Conservation (phyloP, 2,329 filamentous ascomycete genomes). For the Sarocladium kiliense region DNA sequence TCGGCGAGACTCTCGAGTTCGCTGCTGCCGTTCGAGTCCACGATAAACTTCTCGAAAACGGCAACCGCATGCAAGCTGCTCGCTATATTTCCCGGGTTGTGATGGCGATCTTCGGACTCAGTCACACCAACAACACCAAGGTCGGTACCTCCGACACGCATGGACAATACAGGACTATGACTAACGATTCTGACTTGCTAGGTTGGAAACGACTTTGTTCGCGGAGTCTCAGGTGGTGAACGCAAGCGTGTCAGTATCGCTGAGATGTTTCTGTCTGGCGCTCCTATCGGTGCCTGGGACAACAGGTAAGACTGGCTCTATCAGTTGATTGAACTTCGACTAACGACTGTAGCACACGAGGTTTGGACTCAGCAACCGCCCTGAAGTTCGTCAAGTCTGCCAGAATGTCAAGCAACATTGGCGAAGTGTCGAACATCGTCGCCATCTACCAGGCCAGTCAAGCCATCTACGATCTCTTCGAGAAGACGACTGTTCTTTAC, state of each 20-base stretch:
- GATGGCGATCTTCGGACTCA: conserved; percentile 67
- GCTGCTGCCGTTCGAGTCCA: conserved; percentile 55
- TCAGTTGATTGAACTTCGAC: background rate
- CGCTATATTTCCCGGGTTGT: conserved; percentile 37
- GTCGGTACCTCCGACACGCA: conserved; percentile 34
- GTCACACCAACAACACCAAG: conserved; percentile 66
- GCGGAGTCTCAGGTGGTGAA: conserved; percentile 67
- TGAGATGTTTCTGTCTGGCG: conserved; percentile 65
- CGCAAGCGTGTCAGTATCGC: conserved; percentile 78
- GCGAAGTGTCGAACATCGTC: conserved; percentile 56
- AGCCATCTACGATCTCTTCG: conserved; percentile 65
- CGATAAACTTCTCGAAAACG: conserved; percentile 2
- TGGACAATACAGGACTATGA: no score
- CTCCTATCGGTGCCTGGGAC: conserved; percentile 59
- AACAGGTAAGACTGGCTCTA: conserved; percentile 42
- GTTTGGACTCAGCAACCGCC: conserved; percentile 69
- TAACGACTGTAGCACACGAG: conserved; percentile 47
- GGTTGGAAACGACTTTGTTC: conserved; percentile 63
- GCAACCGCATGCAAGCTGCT: background rate
- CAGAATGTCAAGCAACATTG: conserved; percentile 59
- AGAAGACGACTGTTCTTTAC: conserved; percentile 70
- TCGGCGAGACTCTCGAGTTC: conserved; percentile 69
- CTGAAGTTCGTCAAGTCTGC: conserved; percentile 68
- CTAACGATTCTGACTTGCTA: no score
- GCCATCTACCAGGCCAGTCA: conserved; percentile 71